phyloP scores from a whole-genome alignment of 2,329 filamentous ascomycete genomes.

The Ophiocordyceps camponoti-leonardi region DNA sequence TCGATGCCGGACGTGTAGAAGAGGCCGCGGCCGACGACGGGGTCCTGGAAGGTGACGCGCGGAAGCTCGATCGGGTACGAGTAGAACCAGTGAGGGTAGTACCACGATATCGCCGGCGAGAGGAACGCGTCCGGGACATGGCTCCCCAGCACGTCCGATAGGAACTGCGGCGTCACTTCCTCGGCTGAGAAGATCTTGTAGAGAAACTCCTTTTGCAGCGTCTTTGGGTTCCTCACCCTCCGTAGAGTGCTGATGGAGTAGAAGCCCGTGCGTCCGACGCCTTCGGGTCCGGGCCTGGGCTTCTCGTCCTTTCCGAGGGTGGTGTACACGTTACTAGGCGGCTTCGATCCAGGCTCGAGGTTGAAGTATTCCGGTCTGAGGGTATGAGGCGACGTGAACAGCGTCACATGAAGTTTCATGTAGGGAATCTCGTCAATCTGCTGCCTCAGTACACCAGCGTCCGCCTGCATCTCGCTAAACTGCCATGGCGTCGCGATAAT shows the following conservation, averaged over 20 bases:
- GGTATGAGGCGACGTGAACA: constrained; percentile 63
- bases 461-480: constrained; percentile 50
- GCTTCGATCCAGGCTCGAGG: constrained; percentile 33
- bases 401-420: constrained; percentile 70
- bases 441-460: constrained; percentile 48
- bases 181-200: constrained; percentile 51
- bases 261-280: constrained; percentile 60
- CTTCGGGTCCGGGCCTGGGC: constrained; percentile 29
- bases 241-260: constrained; percentile 69
- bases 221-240: constrained; percentile 42
- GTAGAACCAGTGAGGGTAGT: constrained; percentile 59
- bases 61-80: constrained; percentile 78
- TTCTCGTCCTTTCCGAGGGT: constrained; percentile 50
- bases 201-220: constrained; percentile 33
- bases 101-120: constrained; percentile 48
- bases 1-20: constrained; percentile 70
- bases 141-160: constrained; percentile 33
- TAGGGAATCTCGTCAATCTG: constrained; percentile 70
- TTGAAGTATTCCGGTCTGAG: constrained; percentile 61
- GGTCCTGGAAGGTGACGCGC: constrained; percentile 72
- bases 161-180: constrained; percentile 31
- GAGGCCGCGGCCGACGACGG: constrained; percentile 46
- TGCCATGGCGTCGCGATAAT: constrained; percentile 75
- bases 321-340: constrained; percentile 66
- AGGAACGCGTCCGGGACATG: constrained; percentile 25